These are phyloP conservation scores for Pythium pyrilobum DNA, from an alignment of 352 stramenopile genomes.

Conservation along the genomic window DNA sequence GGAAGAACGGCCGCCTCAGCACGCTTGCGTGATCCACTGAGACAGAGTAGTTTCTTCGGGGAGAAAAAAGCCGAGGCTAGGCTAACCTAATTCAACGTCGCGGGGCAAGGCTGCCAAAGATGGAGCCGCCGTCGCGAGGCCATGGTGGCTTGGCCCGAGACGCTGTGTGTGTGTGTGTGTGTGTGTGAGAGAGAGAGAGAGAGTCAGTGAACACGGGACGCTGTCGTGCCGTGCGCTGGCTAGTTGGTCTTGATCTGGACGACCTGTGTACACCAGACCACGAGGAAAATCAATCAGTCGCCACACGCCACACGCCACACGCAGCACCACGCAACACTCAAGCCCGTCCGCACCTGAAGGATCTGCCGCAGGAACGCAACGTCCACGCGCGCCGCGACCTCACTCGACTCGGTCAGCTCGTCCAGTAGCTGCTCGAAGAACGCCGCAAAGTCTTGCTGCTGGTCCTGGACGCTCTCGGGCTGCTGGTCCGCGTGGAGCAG, in stretches of 20 bases:
- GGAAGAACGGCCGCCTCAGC: neutral
- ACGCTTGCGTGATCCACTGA: slow-evolving; percentile 13
- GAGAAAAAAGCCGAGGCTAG: neutral
- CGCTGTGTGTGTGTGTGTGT: no score
- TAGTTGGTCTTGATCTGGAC: neutral
- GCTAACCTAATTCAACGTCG: neutral
- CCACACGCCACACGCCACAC: no score
- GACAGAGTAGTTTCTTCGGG: no score
- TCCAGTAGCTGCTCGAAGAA: slow-evolving; percentile 32
- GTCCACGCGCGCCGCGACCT: slow-evolving; percentile 4
- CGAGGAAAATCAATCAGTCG: neutral
- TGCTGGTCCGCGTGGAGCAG: slow-evolving; percentile 49
- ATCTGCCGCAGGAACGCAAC: slow-evolving; percentile 22
- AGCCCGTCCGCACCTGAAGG: slow-evolving; percentile 10
- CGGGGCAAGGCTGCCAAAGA: no score
- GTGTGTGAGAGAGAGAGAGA: no score
- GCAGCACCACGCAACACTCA: no score
- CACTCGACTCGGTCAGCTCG: slow-evolving; percentile 17
- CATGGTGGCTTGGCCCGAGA: no score
- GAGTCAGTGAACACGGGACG: no score
- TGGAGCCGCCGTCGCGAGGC: no score
- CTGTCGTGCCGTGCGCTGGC: no score
- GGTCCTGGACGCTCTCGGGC: slow-evolving; percentile 27
- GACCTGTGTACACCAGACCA: neutral
- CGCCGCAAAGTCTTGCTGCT: slow-evolving; percentile 25